Evolutionary conservation across 2,329 filamentous ascomycete genomes (phyloP).

Genomic region (Westerdykella sp.): DNA sequence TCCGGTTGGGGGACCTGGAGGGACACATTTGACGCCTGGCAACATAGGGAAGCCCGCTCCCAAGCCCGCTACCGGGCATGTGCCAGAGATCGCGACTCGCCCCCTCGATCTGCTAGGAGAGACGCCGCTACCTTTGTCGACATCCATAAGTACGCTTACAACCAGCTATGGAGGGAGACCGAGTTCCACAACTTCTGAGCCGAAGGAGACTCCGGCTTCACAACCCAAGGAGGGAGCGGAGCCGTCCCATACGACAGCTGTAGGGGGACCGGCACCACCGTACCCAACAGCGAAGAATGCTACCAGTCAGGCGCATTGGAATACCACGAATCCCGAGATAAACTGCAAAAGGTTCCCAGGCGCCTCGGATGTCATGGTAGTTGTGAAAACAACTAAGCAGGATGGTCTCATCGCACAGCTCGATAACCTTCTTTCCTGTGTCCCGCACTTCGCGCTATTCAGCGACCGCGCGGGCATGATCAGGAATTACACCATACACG

Average conservation of each 20-base stretch:
- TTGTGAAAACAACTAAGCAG: slow-evolving; percentile 53
- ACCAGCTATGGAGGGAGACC: too few relatives aligned
- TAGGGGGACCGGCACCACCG: background rate
- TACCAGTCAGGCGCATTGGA: background rate
- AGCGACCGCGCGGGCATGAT: slow-evolving; percentile 53
- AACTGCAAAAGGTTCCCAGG: slow-evolving; percentile 23
- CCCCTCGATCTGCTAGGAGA: too few relatives aligned
- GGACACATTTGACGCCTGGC: background rate
- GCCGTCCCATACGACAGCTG: background rate
- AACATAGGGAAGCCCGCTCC: background rate
- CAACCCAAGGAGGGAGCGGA: background rate
- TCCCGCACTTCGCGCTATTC: slow-evolving; percentile 52
- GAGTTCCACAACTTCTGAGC: background rate
- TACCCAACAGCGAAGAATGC: background rate
- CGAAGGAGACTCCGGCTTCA: background rate
- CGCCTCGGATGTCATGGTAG: slow-evolving; percentile 49
- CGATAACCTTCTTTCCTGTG: slow-evolving; percentile 50
- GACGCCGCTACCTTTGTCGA: too few relatives aligned
- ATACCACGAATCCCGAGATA: background rate
- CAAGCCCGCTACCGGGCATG: background rate
- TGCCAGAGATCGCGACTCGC: background rate
- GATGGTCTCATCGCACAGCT: slow-evolving; percentile 53
- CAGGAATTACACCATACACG: slow-evolving; percentile 45
- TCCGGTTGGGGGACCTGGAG: background rate
- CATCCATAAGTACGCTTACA: too few relatives aligned